Evolutionary conservation across 1,284 basidiomycete species (phyloP), one percentile per base, ranked within the genome.

Genomic region (Cystobasidium sp.): DNA sequence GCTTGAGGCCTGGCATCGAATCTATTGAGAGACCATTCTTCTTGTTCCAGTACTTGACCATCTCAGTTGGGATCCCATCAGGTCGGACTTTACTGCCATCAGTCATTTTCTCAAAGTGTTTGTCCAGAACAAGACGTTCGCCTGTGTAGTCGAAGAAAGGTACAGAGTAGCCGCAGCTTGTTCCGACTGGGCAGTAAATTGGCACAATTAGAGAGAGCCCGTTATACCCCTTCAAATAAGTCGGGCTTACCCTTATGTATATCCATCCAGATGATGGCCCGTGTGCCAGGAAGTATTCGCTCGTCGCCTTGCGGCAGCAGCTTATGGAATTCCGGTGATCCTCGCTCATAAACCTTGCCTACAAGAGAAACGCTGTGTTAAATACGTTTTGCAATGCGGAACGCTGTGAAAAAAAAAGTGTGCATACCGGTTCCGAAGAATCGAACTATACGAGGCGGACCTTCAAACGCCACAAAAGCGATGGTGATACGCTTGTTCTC

Each of bases 181-280:
- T 75, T 4, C 77, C 76, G 44, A 78, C 77, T 68, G 43, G 14
- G n/a, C n/a, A n/a, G 1, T 49, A 49, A 3, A 6, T 6, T 3
- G 3, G 8, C 22, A 46, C 10, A 4, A 20, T 18, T 22, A 20
- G n/a, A 22, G 8, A 1, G 10, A n/a, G n/a, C 39, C 37, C 7
- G 39, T 5, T 12, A 14, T 53, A 3, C 8, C 49, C 8, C 16
- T 10, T 20, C 31, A 24, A 22, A 7, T 8, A 46, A 9, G 51
- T 22, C n/a, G 24, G 52, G 53, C 41, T 56, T 31, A 58, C 66
- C 66, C 37, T 77, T 74, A n/a, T 77, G 72, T 0, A 79, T 59
- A 53, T 79, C 78, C 16, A 79, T 51, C 77, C 76, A 76, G 20
- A 79, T 75, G 65, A 79, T 66, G 8, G 72, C 63, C 18, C 78